Evolutionary conservation across 1,284 basidiomycete species (phyloP).

Genomic region (Fomitopsis pinicola): DNA sequence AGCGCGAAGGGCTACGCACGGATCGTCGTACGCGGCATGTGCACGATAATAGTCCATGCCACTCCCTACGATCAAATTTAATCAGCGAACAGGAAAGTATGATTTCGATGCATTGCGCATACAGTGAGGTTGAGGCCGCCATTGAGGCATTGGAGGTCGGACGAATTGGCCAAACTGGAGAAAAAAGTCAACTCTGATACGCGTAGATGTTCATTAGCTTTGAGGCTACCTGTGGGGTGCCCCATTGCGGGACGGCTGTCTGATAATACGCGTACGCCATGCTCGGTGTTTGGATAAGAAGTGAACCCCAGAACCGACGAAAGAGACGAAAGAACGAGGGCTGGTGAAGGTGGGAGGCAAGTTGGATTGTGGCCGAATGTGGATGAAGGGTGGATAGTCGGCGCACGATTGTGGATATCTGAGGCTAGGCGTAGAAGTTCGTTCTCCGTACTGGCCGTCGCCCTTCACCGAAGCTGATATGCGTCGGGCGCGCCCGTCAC

Average conservation of each 20-base stretch:
- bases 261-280: slow-evolving; percentile 23
- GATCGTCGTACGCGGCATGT: slow-evolving; percentile 49
- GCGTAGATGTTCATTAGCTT: not conserved
- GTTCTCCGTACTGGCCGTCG: not conserved
- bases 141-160: slow-evolving; percentile 47
- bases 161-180: slow-evolving; percentile 42
- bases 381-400: not conserved
- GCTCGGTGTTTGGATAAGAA: not conserved
- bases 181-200: not conserved
- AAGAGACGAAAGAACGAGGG: not conserved
- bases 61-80: slow-evolving; percentile 38
- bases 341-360: not conserved
- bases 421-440: not conserved
- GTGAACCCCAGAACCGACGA: not conserved
- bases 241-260: slow-evolving; percentile 19
- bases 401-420: not conserved
- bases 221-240: slow-evolving; percentile 15
- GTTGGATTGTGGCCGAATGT: not conserved
- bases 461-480: not conserved
- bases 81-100: slow-evolving; percentile 3
- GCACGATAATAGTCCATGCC: slow-evolving; percentile 60
- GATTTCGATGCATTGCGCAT: slow-evolving; percentile 18
- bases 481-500: not conserved
- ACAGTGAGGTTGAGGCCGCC: slow-evolving; percentile 59
- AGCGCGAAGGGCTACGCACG: slow-evolving; percentile 29